Base-by-base conservation (phyloP, 2,329 filamentous ascomycete genomes). In the Westerdykella aurantiaca region DNA sequence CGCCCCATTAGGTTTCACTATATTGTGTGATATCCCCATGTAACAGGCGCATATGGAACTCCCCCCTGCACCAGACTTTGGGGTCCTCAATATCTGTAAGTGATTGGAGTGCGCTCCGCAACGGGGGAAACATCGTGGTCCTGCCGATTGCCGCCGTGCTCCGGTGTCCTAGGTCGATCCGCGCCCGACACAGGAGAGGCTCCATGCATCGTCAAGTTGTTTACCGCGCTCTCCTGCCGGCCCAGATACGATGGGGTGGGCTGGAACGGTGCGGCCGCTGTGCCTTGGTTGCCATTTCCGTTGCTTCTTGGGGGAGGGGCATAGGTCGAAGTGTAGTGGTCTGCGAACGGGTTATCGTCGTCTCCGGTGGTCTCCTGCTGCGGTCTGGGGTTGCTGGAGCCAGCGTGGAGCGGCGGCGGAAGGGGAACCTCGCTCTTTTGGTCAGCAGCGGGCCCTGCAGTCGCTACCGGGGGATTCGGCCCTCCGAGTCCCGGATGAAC, bases 151-250 rank as follows among this genome's bases (percentile, higher is more conserved):
- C 29, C 50, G 45, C 43, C 23, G 37, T 47, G 46, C 34, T 65
- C 58, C 39, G 58, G 58, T 21, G 63, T 64, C 34, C 41, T 52
- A 40, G 56, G 53, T 42, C 54, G 52, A 35, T 60, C 56, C 39
- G 61, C 62, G 35, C 64, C 63, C 17, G 46, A 46, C 35, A 61
- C 51, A 7, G 45, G 34, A 23, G 41, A 41, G 11, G 54, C 66
- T 7, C 72, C 72, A 43, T 73, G 71, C 72, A 75, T 75, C 2
- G 70, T 73, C 40, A 71, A 37, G 21, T 71, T 66, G 44, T 70
- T 66, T 4, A 56, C 63, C 22, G 70, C 66, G 44, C 68, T 72
- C 47, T 66, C 60, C 53, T 74, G 71, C 34, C 72, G 55, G 2
- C 67, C 65, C 22, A 73, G 49, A 46, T 73, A 74, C 4, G 63